phyloP scores from a whole-genome alignment of 805 yeast genomes.

The Debaryomyces tyrocola region DNA sequence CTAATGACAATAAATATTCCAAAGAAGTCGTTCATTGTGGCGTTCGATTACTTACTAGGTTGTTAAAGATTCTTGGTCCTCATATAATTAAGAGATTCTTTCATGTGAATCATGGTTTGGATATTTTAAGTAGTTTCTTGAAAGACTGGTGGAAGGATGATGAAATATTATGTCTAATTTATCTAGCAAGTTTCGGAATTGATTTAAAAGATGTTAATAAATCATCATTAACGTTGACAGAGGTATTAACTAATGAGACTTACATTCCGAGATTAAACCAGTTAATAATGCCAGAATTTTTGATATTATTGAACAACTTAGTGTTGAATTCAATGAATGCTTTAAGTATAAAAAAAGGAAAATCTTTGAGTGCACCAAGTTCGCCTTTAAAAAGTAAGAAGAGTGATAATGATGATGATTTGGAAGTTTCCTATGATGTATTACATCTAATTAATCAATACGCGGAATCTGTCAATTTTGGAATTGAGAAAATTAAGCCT shows the following conservation, averaged over 20 bases:
- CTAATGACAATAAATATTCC: conserved; percentile 11
- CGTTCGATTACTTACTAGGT: conserved; percentile 47
- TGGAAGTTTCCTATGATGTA: conserved; percentile 29
- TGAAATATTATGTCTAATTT: conserved; percentile 40
- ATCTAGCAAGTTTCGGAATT: conserved; percentile 49
- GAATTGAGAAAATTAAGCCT: conserved; percentile 22
- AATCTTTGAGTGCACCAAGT: conserved; percentile 31
- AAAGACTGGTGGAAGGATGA: conserved; percentile 50
- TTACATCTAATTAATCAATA: conserved; percentile 37
- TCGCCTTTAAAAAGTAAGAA: conserved; percentile 21
- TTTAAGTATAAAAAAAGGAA: conserved; percentile 29
- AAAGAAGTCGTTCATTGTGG: conserved; percentile 39
- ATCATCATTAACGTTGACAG: conserved; percentile 1
- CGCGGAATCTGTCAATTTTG: conserved; percentile 27
- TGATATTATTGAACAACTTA: conserved; percentile 33
- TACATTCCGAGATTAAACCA: conserved; percentile 10
- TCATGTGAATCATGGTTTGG: conserved; percentile 49
- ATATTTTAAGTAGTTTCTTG: conserved; percentile 45
- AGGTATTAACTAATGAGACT: background rate
- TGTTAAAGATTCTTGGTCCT: conserved; percentile 48
- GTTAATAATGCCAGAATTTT: conserved; percentile 47
- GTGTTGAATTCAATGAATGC: conserved; percentile 32
- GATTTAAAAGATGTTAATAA: conserved; percentile 12
- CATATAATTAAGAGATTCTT: conserved; percentile 50
- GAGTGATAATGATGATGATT: conserved; percentile 12